Base-by-base conservation (phyloP, 2,329 filamentous ascomycete genomes). In the Aureobasidium subglaciale region DNA sequence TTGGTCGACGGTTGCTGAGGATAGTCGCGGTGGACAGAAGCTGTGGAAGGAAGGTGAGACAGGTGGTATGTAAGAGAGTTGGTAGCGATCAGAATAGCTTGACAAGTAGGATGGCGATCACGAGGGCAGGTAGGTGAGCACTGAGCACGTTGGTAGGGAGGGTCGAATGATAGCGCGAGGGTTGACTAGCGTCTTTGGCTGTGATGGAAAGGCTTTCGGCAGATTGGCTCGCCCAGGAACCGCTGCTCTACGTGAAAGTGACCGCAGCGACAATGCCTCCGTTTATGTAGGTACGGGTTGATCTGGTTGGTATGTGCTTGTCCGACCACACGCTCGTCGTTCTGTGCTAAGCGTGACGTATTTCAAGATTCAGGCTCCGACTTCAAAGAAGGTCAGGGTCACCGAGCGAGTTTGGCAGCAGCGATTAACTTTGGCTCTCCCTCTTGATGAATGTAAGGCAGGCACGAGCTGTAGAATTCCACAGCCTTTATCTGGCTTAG, bases 111-210 rank as follows among this genome's bases (percentile, higher is more conserved):
- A 10, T 6, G 35, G 5, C 24, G 37, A 41, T 53, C 48, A 41
- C 48, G 35, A 53, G 48, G 27, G 48, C 34, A n/a, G 20, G 18
- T 22, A 38, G 18, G 37, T 16, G 25, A 53, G 48, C 35, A 53
- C 7, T 16, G 25, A 53, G 48, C 35, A 53, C 7, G 35, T 53
- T 15, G 27, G 25, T 37, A 50, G 34, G 32, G 34, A 40, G 48
- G 48, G 35, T 37, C 46, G 46, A 50, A 37, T 50, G 46, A 50
- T 50, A 38, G 46, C 46, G 34, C n/a, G 46, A 32, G 32, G 24
- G 32, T 37, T 50, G 46, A 4, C 29, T 37, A 38, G 32, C 32
- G 45, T 29, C 16, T 10, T 24, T 11, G 45, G 45, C 45, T n/a
- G 45, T 48, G 29, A 22, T 15, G 22, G 13, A 15, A 48, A 34